Conservation (phyloP, 2,329 filamentous ascomycete species). For the Lizonia empirigonia region DNA sequence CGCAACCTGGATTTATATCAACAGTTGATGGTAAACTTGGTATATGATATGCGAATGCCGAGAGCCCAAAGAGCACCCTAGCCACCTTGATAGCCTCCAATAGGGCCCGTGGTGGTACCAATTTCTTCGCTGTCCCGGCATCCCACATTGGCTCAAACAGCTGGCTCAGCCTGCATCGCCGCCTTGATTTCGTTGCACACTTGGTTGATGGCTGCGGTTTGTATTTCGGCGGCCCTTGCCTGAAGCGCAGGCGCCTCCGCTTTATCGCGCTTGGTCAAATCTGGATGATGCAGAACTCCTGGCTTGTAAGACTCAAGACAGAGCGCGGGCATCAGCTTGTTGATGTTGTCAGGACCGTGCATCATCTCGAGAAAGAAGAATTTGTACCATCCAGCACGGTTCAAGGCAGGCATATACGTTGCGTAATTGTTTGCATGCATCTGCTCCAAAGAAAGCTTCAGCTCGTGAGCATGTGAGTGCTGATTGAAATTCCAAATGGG, state of each 20-base stretch:
- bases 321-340: constrained; percentile 32
- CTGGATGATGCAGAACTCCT: constrained; percentile 38
- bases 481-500: constrained; percentile 41
- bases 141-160: constrained; percentile 14
- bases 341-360: constrained; percentile 35
- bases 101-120: constrained; percentile 18
- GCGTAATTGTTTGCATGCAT: constrained; percentile 19
- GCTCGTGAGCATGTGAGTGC: constrained; percentile 30
- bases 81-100: constrained; percentile 17
- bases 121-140: constrained; percentile 21
- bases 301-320: constrained; percentile 44
- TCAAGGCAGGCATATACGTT: constrained; percentile 43
- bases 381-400: constrained; percentile 46
- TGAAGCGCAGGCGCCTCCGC: constrained; percentile 30
- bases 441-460: constrained; percentile 25
- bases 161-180: constrained; percentile 29
- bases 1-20: no score
- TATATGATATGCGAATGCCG: constrained; percentile 19
- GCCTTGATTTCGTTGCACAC: constrained; percentile 38
- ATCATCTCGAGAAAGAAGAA: constrained; percentile 42
- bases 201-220: constrained; percentile 31
- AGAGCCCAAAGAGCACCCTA: constrained; percentile 14
- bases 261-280: constrained; percentile 38
- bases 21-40: background rate
- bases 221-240: constrained; percentile 31